These are phyloP conservation scores for Aspergillus udagawae DNA, from an alignment of 2,329 filamentous ascomycete species.

Conservation along the genomic window DNA sequence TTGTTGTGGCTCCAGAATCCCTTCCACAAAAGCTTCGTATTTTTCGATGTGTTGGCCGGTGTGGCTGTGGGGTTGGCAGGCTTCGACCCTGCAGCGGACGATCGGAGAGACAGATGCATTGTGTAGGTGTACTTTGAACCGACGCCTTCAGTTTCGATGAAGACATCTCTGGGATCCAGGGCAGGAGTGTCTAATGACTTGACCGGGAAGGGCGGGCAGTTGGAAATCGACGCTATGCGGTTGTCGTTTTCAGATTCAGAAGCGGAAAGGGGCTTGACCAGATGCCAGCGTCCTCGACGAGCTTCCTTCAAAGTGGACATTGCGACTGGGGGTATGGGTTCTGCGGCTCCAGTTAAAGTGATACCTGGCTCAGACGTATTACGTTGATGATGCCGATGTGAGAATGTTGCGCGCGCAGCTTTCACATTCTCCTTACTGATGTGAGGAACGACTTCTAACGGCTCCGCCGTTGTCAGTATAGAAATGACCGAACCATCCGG, in stretches of 20 bases:
- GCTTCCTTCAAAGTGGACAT: constrained; percentile 65
- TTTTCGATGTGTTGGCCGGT: constrained; percentile 52
- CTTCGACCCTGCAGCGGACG: constrained; percentile 49
- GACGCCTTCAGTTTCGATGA: constrained; percentile 83
- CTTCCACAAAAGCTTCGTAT: constrained; percentile 85
- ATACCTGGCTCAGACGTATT: constrained; percentile 41
- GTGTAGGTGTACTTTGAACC: constrained; percentile 76
- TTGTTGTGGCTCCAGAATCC: constrained; percentile 89
- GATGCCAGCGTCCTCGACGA: constrained; percentile 61
- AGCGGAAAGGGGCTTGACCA: constrained; percentile 49
- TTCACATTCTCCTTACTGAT: constrained; percentile 67
- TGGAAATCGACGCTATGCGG: constrained; percentile 33
- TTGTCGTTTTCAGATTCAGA: constrained; percentile 16
- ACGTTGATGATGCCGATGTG: constrained; percentile 34
- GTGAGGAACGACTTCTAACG: constrained; percentile 80
- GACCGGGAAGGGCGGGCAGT: constrained; percentile 14
- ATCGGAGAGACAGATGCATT: constrained; percentile 69
- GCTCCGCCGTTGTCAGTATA: constrained; percentile 75
- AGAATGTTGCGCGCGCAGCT: constrained; percentile 26
- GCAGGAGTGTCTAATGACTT: constrained; percentile 13
- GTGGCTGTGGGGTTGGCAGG: constrained; percentile 38
- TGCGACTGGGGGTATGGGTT: constrained; percentile 35
- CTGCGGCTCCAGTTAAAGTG: constrained; percentile 18
- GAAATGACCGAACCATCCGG: constrained; percentile 81
- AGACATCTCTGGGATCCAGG: constrained; percentile 55